Evolutionary conservation across 305 asterid genomes (phyloP), one percentile per base, ranked within the genome.

Genomic region (Andrographis paniculata): DNA sequence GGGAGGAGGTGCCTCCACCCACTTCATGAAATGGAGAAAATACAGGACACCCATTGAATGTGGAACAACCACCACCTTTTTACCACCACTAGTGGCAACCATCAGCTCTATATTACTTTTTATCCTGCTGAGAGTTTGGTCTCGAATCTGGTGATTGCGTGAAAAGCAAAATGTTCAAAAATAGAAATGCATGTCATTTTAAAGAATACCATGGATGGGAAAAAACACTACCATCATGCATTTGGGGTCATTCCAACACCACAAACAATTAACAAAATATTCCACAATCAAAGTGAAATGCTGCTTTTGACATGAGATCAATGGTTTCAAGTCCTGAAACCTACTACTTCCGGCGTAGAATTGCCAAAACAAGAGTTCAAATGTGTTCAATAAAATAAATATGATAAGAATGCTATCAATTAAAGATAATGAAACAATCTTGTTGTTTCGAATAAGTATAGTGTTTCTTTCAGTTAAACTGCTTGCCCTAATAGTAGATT

Each of bases 1-100:
- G 16, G 96, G 95, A 52, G 87, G 72, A 49, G 93, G 95, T 22
- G 91, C 85, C 62, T 87, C 96, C 33, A 80, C 96, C 96, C 96
- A 87, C 65, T 87, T 87, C 96, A 87, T 87, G 56, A 87, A 87
- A 75, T 87, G 96, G 68, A 87, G 52, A 49, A 87, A 87, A 64
- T 80, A 87, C 15, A 83, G 45, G 58, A 71, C 96, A 44, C 96
- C 96, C 96, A 87, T 87, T 23, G 96, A 87, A 67, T 87, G 96
- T 43, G 96, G 96, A 56, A 87, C 62, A 28, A 87, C 72, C 39
- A 87, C 87, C 5, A 87, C 96, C 70, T 77, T 83, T 59, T 78
- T 71, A 20, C 96, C 96, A 12, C 82, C 91, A 28, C 66, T 87
- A 59, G 91, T 78, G 48, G 82, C 78, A 62, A 87, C 96, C 79